Conservation (phyloP, 306 rosid genomes). For the Rosa chinensis region DNA sequence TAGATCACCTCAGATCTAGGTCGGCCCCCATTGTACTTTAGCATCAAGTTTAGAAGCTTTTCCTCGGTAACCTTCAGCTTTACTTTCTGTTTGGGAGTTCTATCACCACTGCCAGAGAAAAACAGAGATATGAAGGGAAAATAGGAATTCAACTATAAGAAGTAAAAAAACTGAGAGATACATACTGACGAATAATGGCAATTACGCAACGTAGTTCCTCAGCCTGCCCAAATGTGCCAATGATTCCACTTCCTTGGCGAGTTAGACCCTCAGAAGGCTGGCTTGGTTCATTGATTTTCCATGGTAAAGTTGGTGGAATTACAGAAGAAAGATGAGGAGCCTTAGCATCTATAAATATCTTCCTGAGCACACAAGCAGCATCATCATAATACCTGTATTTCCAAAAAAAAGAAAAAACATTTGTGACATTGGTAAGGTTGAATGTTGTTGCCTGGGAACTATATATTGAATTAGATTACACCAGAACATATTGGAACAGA, state of each 20-base stretch:
- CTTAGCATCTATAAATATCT: slow-evolving; percentile 90
- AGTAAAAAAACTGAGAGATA: slow-evolving; percentile 13
- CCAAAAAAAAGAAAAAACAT: slow-evolving; percentile 11
- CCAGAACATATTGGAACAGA: neutral
- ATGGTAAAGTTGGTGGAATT: slow-evolving; percentile 91
- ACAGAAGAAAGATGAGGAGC: slow-evolving; percentile 96
- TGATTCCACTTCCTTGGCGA: slow-evolving; percentile 94
- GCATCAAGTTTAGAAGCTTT: slow-evolving; percentile 78
- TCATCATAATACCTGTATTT: slow-evolving; percentile 88
- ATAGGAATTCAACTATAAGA: slow-evolving; percentile 15
- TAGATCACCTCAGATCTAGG: slow-evolving; percentile 77
- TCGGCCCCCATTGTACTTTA: slow-evolving; percentile 94
- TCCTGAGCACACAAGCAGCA: slow-evolving; percentile 93
- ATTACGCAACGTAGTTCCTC: slow-evolving; percentile 97
- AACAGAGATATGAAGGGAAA: slow-evolving; percentile 29
- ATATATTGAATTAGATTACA: neutral
- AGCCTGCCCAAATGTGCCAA: slow-evolving; percentile 79
- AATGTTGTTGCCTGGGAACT: slow-evolving; percentile 1
- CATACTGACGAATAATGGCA: slow-evolving; percentile 94
- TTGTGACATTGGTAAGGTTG: slow-evolving; percentile 12
- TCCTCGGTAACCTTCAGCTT: slow-evolving; percentile 95
- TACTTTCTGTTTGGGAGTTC: slow-evolving; percentile 99
- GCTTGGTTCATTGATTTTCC: slow-evolving; percentile 77
- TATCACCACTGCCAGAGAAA: slow-evolving; percentile 80
- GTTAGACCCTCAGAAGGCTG: slow-evolving; percentile 75